A percentile compares a stretch with the other conserved stretches of the same genome.
phyloP scores from a whole-genome alignment of 2,329 filamentous ascomycete species.

The Neofusicoccum umdonicola region DNA sequence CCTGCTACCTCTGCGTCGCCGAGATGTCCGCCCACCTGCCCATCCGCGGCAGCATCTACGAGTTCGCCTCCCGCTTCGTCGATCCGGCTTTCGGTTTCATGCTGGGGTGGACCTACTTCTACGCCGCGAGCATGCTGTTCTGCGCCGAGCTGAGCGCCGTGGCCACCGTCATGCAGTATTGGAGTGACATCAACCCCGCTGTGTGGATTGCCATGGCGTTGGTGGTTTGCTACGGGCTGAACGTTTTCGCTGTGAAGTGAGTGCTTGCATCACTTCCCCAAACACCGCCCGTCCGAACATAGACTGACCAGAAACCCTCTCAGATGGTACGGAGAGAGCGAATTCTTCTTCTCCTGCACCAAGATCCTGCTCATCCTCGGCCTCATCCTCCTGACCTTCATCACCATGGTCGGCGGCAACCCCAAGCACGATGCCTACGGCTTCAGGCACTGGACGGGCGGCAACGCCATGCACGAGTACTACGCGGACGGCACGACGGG shows the following conservation, averaged over 20 bases:
- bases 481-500: conserved; percentile 55
- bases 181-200: conserved; percentile 27
- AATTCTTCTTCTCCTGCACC: conserved; percentile 47
- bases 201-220: conserved; percentile 14
- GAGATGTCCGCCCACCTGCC: conserved; percentile 29
- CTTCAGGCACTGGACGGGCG: conserved; percentile 45
- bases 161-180: conserved; percentile 40
- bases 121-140: conserved; percentile 8
- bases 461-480: conserved; percentile 57
- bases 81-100: conserved; percentile 10
- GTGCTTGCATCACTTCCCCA: background rate
- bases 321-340: conserved; percentile 51
- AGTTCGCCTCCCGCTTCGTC: conserved; percentile 68
- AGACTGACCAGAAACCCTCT: conserved; percentile 64
- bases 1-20: conserved; percentile 22
- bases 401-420: conserved; percentile 48
- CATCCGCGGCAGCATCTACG: conserved; percentile 73
- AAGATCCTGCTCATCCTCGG: conserved; percentile 48
- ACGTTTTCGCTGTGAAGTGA: conserved; percentile 15
- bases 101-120: conserved; percentile 15
- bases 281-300: background rate
- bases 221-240: conserved; percentile 10
- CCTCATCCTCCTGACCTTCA: conserved; percentile 47
- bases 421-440: conserved; percentile 42
- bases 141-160: conserved; percentile 43